phyloP scores from a whole-genome alignment of 2,329 filamentous ascomycete genomes.

The Monosporascus ibericus region DNA sequence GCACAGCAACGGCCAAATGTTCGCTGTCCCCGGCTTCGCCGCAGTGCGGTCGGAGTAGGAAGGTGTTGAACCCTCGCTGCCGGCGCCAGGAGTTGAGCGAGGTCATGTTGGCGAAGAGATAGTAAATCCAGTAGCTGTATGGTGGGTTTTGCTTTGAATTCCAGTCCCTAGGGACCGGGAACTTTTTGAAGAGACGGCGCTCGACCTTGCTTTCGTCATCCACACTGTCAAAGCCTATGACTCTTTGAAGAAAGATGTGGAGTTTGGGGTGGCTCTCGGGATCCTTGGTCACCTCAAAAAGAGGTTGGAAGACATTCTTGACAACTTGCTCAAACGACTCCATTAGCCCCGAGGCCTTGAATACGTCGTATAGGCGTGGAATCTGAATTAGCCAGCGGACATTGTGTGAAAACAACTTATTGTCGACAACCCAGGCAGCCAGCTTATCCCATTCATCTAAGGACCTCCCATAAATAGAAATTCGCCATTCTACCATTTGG shows the following conservation, averaged over 20 bases:
- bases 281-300: constrained; percentile 90
- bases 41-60: constrained; percentile 86
- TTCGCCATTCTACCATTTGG: constrained; percentile 99
- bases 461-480: constrained; percentile 90
- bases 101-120: constrained; percentile 87
- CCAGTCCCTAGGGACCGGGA: constrained; percentile 85
- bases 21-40: constrained; percentile 96
- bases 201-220: constrained; percentile 98
- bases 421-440: constrained; percentile 94
- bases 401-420: constrained; percentile 96
- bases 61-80: constrained; percentile 90
- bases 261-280: constrained; percentile 85
- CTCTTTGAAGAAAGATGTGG: constrained; percentile 88
- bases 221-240: constrained; percentile 95
- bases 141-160: constrained; percentile 90
- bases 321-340: constrained; percentile 85
- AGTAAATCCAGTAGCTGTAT: constrained; percentile 99
- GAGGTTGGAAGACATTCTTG: constrained; percentile 82
- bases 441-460: constrained; percentile 97
- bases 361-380: constrained; percentile 90
- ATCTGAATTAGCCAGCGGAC: constrained; percentile 96
- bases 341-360: constrained; percentile 84
- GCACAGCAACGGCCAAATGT: constrained; percentile 82
- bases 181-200: constrained; percentile 90
- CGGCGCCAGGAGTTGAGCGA: constrained; percentile 91